Evolutionary conservation across 2,329 filamentous ascomycete species (phyloP).

Genomic region (Amauroascus verrucosus): DNA sequence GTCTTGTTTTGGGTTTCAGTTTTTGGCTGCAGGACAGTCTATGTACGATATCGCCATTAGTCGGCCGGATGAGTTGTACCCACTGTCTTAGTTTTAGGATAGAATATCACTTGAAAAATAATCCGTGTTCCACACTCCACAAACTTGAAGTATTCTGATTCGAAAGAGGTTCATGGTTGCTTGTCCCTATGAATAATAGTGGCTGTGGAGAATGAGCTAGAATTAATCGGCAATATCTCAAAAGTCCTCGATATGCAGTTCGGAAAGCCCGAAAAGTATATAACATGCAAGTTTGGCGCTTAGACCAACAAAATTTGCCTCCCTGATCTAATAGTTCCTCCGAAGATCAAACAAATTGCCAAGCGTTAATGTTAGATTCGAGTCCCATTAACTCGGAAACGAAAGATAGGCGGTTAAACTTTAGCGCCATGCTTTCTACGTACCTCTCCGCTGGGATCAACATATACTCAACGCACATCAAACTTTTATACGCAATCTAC

Average conservation of each 20-base stretch:
- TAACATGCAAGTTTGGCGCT: background rate
- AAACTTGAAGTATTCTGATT: too few species aligned
- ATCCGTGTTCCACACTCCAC: too few species aligned
- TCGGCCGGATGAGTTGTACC: background rate
- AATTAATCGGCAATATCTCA: background rate
- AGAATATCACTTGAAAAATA: background rate
- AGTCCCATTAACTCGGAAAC: background rate
- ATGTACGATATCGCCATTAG: background rate
- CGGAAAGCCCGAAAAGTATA: background rate
- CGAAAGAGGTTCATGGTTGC: background rate
- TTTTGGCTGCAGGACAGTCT: constrained; percentile 4
- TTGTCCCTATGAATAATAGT: constrained; percentile 6
- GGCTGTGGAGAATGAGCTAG: background rate
- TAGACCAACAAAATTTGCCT: background rate
- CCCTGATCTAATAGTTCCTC: background rate
- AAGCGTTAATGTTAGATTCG: background rate
- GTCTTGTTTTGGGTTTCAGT: background rate
- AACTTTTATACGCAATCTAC: too few species aligned
- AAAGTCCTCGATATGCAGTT: background rate
- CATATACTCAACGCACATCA: too few species aligned
- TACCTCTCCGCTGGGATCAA: background rate
- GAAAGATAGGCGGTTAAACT: background rate
- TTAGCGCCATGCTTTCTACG: background rate
- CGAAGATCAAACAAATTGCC: background rate
- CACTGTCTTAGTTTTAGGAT: background rate